Evolutionary conservation across 2,329 filamentous ascomycete species (phyloP).

Genomic region (Epichloe bromicola): DNA sequence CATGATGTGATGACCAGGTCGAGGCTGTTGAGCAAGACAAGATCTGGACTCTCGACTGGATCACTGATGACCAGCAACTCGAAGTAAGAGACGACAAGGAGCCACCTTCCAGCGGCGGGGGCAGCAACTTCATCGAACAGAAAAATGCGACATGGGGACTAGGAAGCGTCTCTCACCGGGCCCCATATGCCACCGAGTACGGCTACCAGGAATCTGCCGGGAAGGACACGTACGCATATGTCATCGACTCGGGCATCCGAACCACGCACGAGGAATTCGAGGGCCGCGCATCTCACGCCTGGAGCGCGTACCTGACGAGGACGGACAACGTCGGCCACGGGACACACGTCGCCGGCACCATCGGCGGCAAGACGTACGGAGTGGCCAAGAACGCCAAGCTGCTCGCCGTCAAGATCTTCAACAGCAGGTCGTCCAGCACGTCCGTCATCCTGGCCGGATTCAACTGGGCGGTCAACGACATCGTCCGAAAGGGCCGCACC

Average conservation of each 20-base stretch:
- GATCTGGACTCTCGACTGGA: conserved; percentile 16
- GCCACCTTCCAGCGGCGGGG: not conserved
- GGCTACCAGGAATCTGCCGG: not conserved
- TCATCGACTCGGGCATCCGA: conserved; percentile 1
- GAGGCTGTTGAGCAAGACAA: conserved; percentile 17
- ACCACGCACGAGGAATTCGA: conserved; percentile 2
- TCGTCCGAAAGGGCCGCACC: conserved; percentile 14
- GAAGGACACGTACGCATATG: conserved; percentile 2
- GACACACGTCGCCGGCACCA: not conserved
- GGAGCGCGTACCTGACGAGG: not conserved
- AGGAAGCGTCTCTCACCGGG: conserved; percentile 1
- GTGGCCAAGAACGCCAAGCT: conserved; percentile 28
- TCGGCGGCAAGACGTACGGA: conserved; percentile 12
- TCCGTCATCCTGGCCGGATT: conserved; percentile 18
- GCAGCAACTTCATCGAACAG: not conserved
- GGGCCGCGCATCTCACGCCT: not conserved
- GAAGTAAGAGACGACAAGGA: not conserved
- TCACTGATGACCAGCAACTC: conserved; percentile 5
- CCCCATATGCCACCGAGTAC: not conserved
- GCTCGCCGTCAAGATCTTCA: conserved; percentile 30
- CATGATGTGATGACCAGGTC: conserved; percentile 11
- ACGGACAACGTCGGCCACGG: conserved; percentile 1
- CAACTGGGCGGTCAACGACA: conserved; percentile 24
- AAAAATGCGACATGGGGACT: conserved; percentile 1
- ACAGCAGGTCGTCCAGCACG: conserved; percentile 8